Conservation (phyloP, 1,139 yeast species). For the Yamadazyma friedrichii region DNA sequence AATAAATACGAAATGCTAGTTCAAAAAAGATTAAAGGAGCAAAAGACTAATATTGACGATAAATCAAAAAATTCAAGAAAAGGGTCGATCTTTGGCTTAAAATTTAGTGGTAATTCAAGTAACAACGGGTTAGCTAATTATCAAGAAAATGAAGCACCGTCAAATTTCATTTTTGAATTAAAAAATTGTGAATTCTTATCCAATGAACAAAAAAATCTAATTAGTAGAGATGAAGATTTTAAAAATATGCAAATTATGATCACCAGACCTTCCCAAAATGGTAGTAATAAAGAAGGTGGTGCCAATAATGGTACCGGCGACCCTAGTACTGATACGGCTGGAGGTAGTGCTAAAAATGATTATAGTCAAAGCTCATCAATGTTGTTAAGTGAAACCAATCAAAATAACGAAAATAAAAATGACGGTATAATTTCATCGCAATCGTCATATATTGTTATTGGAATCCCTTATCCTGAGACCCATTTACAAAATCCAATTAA, state of each 20-base stretch:
- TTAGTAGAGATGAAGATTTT: constrained; percentile 31
- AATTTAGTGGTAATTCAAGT: constrained; percentile 25
- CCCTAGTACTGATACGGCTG: not conserved
- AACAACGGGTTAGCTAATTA: constrained; percentile 9
- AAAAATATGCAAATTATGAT: constrained; percentile 35
- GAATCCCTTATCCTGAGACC: constrained; percentile 45
- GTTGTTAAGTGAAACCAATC: constrained; percentile 24
- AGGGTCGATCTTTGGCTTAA: constrained; percentile 43
- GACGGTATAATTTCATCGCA: constrained; percentile 28
- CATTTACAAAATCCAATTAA: constrained; percentile 35
- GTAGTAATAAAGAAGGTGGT: constrained; percentile 4
- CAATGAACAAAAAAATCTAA: constrained; percentile 34
- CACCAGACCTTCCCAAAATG: constrained; percentile 31
- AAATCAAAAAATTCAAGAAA: constrained; percentile 32
- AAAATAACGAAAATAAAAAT: constrained; percentile 13
- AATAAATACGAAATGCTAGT: constrained; percentile 44
- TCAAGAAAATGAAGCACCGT: constrained; percentile 17
- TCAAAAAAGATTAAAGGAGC: constrained; percentile 36
- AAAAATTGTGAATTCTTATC: constrained; percentile 34
- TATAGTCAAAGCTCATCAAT: constrained; percentile 39
- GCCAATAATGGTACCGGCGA: not conserved
- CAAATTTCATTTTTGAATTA: constrained; percentile 29
- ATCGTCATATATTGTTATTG: constrained; percentile 39
- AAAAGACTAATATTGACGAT: constrained; percentile 21
- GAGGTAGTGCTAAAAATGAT: constrained; percentile 21